Base-by-base conservation (phyloP, 768 basidiomycete genomes). In the Gyrodon lividus region DNA sequence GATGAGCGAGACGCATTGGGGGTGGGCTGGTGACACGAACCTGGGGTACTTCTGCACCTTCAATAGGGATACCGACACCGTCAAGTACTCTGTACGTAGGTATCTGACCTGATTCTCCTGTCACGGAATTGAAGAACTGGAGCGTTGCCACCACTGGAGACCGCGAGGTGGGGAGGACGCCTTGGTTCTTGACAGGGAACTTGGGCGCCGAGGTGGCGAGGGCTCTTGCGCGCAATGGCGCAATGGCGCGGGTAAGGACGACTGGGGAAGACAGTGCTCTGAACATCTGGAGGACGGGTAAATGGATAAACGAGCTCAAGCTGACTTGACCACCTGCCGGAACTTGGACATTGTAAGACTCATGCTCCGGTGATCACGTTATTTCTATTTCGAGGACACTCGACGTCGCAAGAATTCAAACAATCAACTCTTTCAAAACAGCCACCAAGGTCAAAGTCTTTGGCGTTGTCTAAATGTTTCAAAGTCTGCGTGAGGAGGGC, bases 21-120 rank as follows among this genome's bases (percentile, higher is more conserved):
- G 51, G 33, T n/a, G 24, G 35, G 44, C 40, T 37, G 44, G 38
- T 7, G 20, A 17, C 41, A 69, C 76, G 19, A 48, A 89, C 93
- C 66, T 92, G 83, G 56, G 92, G 91, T 14, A 88, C 63, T 54
- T 83, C 75, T 4, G 87, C 91, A 0, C 84, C 89, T 5, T 89
- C 79, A 16, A 94, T 70, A 5, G 82, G 80, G 57, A 80, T 70
- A 3, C 94, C 95, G 46, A 80, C 72, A 24, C 91, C 86, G 69
- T 94, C 94, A 26, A 98, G 70, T 0, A 97, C 79, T 44, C 94
- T 79, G 70, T 86, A 96, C 4, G 92, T 90, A 4, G 94, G 91
- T 59, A 96, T 92, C 59, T 79, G 79, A 19, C 76, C 74, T 13
- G 77, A 75, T 37, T 77, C 78, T 8, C 73, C 74, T 31, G 79